A percentile compares a stretch with the other conserved stretches of the same genome.
Conservation (phyloP, 2,329 filamentous ascomycete genomes). For the Simplicillium sp. region DNA sequence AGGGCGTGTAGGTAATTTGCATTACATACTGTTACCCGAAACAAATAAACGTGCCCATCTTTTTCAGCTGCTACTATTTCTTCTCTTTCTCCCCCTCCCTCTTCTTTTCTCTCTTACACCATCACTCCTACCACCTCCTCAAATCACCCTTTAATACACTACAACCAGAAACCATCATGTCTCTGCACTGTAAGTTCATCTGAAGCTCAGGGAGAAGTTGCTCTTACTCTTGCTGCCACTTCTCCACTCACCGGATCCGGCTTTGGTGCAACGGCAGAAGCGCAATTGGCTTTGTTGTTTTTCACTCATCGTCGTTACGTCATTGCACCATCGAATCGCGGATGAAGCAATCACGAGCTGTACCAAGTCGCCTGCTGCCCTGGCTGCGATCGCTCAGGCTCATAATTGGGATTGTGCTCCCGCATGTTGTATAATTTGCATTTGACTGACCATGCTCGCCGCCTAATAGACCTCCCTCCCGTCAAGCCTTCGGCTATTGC, state of each 20-base stretch:
- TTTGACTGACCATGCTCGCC: neutral
- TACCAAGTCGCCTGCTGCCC: no score
- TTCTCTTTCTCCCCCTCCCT: slow-evolving; percentile 4
- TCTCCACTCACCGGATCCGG: neutral
- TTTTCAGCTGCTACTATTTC: neutral
- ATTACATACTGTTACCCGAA: neutral
- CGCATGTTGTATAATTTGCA: neutral
- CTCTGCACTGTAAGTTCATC: slow-evolving; percentile 45
- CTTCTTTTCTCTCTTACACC: slow-evolving; percentile 8
- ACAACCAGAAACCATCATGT: slow-evolving; percentile 32
- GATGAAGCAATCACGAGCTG: no score
- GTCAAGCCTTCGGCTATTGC: slow-evolving; percentile 98
- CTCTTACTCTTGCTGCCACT: neutral
- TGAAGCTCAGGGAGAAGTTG: no score
- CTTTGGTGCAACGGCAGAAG: slow-evolving; percentile 1
- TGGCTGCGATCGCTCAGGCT: no score
- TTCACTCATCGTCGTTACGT: no score
- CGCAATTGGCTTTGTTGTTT: neutral
- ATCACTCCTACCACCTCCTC: slow-evolving; percentile 2
- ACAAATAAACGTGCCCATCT: neutral
- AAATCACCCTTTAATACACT: neutral
- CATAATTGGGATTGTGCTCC: neutral
- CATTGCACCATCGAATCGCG: no score
- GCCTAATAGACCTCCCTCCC: slow-evolving; percentile 46
- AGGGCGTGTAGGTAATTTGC: neutral